These are phyloP conservation scores for Penicillium paneum DNA, from an alignment of 2,329 filamentous ascomycete species.

Conservation along the genomic window DNA sequence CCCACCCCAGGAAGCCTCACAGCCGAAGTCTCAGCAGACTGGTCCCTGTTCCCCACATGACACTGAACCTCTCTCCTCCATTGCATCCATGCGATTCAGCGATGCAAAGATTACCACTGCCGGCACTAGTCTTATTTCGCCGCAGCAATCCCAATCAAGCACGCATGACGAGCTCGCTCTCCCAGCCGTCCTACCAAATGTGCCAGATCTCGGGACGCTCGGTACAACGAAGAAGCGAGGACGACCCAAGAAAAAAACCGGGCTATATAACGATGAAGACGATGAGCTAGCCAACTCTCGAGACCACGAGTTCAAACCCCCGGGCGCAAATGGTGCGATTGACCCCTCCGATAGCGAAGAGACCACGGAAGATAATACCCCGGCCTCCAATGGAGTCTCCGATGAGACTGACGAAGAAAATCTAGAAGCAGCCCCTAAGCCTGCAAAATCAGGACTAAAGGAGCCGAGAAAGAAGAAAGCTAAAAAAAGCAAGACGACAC, in stretches of 20 bases:
- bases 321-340: constrained; percentile 8
- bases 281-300: constrained; percentile 25
- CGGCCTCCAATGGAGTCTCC: constrained; percentile 1
- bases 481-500: constrained; percentile 46
- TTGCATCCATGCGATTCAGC: constrained; percentile 24
- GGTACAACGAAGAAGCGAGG: constrained; percentile 28
- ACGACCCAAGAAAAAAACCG: constrained; percentile 30
- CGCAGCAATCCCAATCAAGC: constrained; percentile 21
- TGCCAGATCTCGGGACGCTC: constrained; percentile 23
- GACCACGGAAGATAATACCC: constrained; percentile 19
- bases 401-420: constrained; percentile 4
- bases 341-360: constrained; percentile 18
- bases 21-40: constrained; percentile 27
- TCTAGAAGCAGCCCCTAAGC: not conserved
- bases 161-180: constrained; percentile 30
- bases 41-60: constrained; percentile 37
- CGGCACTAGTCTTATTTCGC: constrained; percentile 4
- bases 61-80: constrained; percentile 41
- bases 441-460: constrained; percentile 18
- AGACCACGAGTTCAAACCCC: not conserved
- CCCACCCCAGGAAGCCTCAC: constrained; percentile 11
- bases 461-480: constrained; percentile 43
- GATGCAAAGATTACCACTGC: constrained; percentile 25
- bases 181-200: constrained; percentile 15
- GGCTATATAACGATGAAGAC: constrained; percentile 27